A percentile compares a stretch with the other conserved stretches of the same genome.
These are phyloP conservation scores for Globisporangium takayamanum DNA, from an alignment of 352 stramenopile genomes.

Conservation along the genomic window DNA sequence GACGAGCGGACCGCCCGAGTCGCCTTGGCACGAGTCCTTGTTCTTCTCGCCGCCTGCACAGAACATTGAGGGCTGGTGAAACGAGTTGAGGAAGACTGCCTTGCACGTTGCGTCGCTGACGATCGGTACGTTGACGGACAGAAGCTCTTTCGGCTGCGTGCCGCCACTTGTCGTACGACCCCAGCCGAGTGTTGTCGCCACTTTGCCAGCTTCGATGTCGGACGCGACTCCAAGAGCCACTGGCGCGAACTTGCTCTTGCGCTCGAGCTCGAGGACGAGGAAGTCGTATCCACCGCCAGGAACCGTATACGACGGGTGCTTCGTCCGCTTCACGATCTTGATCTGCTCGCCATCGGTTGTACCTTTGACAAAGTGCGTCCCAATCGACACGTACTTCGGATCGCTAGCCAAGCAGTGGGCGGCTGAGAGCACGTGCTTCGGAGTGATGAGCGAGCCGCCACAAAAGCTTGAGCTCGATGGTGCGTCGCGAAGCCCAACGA, in stretches of 20 bases:
- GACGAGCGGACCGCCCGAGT: constrained; percentile 42
- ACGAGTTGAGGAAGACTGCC: background rate
- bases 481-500: constrained; percentile 16
- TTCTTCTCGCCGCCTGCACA: constrained; percentile 41
- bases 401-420: constrained; percentile 33
- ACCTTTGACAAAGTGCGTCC: constrained; percentile 48
- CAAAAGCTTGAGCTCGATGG: constrained; percentile 15
- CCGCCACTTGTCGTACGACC: constrained; percentile 20
- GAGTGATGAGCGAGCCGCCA: constrained; percentile 39
- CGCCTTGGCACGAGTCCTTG: constrained; percentile 57
- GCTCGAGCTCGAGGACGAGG: constrained; percentile 41
- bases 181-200: constrained; percentile 21
- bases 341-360: constrained; percentile 39
- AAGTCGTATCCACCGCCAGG: constrained; percentile 31
- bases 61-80: constrained; percentile 9
- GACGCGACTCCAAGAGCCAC: constrained; percentile 21
- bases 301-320: constrained; percentile 25
- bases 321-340: constrained; percentile 30
- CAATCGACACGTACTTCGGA: constrained; percentile 39
- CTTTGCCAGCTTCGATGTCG: constrained; percentile 9
- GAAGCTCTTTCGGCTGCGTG: constrained; percentile 21
- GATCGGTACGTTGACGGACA: constrained; percentile 36
- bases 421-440: constrained; percentile 34
- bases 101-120: constrained; percentile 35
- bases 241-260: constrained; percentile 23